Evolutionary conservation across 495 filamentous ascomycete species (phyloP).

Genomic region (Chaetomium cochliodes): DNA sequence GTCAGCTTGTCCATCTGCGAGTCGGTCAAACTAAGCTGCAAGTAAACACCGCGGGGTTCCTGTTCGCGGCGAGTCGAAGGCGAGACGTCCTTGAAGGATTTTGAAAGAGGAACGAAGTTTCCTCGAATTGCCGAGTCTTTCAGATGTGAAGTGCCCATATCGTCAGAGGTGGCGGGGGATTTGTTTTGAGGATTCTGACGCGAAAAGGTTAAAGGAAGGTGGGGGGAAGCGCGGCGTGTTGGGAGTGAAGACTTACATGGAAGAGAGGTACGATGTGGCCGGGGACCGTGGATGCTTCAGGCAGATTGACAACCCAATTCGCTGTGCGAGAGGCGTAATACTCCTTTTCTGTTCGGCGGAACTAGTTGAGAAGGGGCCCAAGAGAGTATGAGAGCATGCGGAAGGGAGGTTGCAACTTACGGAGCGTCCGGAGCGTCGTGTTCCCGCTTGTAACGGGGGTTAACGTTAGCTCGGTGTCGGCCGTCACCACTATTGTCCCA

Average conservation of each 20-base stretch:
- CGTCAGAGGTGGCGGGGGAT: not conserved
- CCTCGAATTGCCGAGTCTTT: conserved; percentile 27
- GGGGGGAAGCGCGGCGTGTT: not conserved
- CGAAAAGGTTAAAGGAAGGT: not conserved
- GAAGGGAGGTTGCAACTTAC: not conserved
- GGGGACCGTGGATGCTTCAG: not conserved
- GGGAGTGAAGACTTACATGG: not conserved
- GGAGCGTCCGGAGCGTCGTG: not conserved
- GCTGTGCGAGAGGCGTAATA: not conserved
- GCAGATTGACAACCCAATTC: not conserved
- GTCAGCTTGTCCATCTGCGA: conserved; percentile 30
- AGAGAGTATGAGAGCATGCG: not conserved
- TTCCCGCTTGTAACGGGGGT: not conserved
- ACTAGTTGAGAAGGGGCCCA: not conserved
- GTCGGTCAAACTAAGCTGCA: conserved; percentile 34
- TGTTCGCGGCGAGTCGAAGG: conserved; percentile 16
- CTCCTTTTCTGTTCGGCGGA: conserved; percentile 9
- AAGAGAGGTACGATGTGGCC: not conserved
- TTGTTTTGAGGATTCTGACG: not conserved
- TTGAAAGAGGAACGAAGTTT: conserved; percentile 31
- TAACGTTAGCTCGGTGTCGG: not conserved
- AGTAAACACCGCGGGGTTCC: conserved; percentile 10
- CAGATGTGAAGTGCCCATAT: conserved; percentile 6
- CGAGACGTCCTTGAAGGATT: conserved; percentile 18
- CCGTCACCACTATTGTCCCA: not conserved